Evolutionary conservation across 768 basidiomycete genomes (phyloP).

Genomic region (Suillus luteus): DNA sequence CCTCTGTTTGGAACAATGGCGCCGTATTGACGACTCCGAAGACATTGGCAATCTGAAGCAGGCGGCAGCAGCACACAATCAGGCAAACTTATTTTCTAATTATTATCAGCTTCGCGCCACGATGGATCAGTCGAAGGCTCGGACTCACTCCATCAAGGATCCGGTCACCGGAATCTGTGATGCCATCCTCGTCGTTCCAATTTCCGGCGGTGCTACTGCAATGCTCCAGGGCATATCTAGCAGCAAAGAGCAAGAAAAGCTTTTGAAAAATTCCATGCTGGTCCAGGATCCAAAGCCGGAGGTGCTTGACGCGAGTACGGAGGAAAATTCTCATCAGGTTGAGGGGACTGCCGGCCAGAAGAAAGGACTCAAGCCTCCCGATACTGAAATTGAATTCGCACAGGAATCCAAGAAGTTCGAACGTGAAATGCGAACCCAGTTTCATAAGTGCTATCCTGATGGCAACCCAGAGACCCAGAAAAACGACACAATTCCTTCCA

Average conservation of each 20-base stretch:
- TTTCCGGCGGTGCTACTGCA: not conserved
- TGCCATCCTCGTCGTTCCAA: not conserved
- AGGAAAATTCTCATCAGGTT: not conserved
- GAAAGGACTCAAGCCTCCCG: no score
- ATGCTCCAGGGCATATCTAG: not conserved
- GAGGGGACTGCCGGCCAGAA: not conserved
- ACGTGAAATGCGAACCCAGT: accelerated
- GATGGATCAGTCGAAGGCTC: not conserved
- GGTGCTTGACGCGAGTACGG: not conserved
- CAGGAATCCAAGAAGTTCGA: no score
- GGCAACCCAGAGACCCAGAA: not conserved
- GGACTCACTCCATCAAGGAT: not conserved
- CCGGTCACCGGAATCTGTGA: not conserved
- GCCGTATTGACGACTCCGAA: no score
- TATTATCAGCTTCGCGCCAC: accelerated
- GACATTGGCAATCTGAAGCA: not conserved
- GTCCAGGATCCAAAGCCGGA: not conserved
- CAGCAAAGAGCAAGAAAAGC: no score
- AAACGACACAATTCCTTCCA: not conserved
- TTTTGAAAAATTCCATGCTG: not conserved
- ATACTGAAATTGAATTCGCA: no score
- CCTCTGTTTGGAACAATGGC: not conserved
- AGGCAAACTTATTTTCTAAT: not conserved
- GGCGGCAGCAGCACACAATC: not conserved
- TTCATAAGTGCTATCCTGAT: not conserved